A percentile compares a stretch with the other conserved stretches of the same genome.
Evolutionary conservation across 257 asterid genomes (phyloP).

Genomic region (Solanum appendiculatum): DNA sequence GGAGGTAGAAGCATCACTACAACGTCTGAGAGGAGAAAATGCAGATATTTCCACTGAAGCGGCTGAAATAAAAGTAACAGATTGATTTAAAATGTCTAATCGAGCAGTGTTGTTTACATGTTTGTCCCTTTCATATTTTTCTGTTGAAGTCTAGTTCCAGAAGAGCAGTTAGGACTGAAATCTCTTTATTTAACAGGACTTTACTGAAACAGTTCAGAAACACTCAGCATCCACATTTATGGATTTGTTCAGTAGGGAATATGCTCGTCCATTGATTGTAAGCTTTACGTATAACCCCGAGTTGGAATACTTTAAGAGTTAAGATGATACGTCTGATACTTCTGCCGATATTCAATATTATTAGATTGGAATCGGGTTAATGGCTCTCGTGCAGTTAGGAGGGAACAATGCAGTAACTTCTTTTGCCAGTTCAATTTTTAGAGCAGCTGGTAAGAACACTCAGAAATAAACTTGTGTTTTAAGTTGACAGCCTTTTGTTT

Average conservation of each 20-base stretch:
- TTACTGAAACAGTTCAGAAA: constrained; percentile 1
- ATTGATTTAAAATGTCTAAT: background rate
- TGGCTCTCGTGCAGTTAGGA: constrained; percentile 26
- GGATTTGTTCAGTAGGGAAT: constrained; percentile 15
- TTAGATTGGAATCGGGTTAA: constrained; percentile 21
- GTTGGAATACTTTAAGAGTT: background rate
- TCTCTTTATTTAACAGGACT: constrained; percentile 9
- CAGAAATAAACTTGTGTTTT: background rate
- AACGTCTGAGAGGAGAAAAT: constrained; percentile 15
- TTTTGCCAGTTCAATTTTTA: constrained; percentile 21
- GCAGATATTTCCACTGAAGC: constrained; percentile 24
- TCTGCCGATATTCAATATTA: background rate
- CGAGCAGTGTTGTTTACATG: background rate
- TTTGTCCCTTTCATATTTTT: background rate
- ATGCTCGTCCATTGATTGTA: constrained; percentile 25
- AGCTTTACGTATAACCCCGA: background rate
- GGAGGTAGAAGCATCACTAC: constrained; percentile 14
- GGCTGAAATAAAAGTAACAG: constrained; percentile 16
- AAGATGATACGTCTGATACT: background rate
- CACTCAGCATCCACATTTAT: constrained; percentile 9
- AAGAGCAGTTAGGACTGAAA: background rate
- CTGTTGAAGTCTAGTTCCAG: background rate
- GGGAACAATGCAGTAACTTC: constrained; percentile 19
- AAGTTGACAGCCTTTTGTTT: background rate
- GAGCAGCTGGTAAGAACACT: constrained; percentile 17